These are phyloP conservation scores for Leccinum ponderosum DNA, from an alignment of 1,284 basidiomycete species.

Conservation along the genomic window DNA sequence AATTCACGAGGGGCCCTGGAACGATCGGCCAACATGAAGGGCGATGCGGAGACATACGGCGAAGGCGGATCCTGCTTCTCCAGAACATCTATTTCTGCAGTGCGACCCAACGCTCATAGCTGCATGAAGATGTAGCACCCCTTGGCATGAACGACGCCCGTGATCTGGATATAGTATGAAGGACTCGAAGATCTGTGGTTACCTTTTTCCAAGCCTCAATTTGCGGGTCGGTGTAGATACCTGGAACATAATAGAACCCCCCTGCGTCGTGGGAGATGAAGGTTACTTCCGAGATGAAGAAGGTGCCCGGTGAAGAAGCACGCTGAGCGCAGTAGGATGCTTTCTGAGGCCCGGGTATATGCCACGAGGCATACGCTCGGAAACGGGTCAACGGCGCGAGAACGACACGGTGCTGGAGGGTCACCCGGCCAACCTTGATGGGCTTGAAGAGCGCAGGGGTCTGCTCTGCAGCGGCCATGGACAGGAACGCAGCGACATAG, in stretches of 20 bases:
- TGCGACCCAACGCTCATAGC: constrained; percentile 17
- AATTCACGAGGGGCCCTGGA: constrained; percentile 23
- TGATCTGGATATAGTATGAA: too few relatives aligned
- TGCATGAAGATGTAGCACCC: constrained; percentile 9
- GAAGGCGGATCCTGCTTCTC: constrained; percentile 23
- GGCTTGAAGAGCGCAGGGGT: too few relatives aligned
- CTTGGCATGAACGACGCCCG: too few relatives aligned
- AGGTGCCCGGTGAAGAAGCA: constrained; percentile 24
- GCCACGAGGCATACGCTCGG: constrained; percentile 21
- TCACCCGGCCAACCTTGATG: constrained; percentile 26
- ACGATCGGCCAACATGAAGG: constrained; percentile 35
- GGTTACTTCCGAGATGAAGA: constrained; percentile 32
- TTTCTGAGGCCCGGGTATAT: too few relatives aligned
- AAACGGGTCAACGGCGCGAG: constrained; percentile 38
- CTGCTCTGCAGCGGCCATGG: constrained; percentile 7
- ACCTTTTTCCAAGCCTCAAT: constrained; percentile 28
- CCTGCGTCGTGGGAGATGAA: too few relatives aligned
- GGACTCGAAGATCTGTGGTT: too few relatives aligned
- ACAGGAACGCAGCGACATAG: too few relatives aligned
- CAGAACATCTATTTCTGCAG: constrained; percentile 21
- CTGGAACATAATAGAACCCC: constrained; percentile 30
- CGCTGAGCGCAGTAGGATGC: too few relatives aligned
- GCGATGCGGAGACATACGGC: constrained; percentile 41
- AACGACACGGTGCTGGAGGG: constrained; percentile 34
- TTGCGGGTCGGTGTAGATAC: constrained; percentile 25